These are phyloP conservation scores for Magnaporthiopsis rhizophila DNA, from an alignment of 2,329 filamentous ascomycete genomes.

Conservation along the genomic window DNA sequence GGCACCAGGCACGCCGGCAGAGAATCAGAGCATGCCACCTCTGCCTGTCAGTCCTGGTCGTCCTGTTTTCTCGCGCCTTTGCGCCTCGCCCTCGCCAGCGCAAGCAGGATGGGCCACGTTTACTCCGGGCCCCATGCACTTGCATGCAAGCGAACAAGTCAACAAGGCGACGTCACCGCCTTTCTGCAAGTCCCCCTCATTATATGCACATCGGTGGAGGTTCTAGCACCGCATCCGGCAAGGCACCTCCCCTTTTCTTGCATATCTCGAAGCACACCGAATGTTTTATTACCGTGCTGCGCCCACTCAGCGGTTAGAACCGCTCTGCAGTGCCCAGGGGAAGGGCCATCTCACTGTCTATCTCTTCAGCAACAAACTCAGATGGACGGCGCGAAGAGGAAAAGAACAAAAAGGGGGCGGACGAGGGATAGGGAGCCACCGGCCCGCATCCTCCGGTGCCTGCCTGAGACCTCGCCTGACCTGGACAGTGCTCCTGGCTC, in stretches of 20 bases:
- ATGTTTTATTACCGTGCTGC: neutral
- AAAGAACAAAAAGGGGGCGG: neutral
- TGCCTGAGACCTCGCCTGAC: neutral
- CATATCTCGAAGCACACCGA: neutral
- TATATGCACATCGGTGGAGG: constrained; percentile 5
- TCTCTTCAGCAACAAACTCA: neutral
- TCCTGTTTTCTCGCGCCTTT: neutral
- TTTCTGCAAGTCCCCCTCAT: constrained; percentile 7
- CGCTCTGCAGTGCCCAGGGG: neutral
- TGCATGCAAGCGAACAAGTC: neutral
- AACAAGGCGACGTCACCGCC: constrained; percentile 4
- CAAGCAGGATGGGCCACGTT: neutral
- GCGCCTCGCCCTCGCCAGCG: neutral
- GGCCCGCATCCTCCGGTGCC: neutral
- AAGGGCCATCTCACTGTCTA: neutral
- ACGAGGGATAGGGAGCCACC: neutral
- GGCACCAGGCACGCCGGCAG: neutral
- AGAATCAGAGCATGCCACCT: constrained; percentile 1
- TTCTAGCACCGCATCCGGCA: neutral
- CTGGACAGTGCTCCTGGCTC: neutral
- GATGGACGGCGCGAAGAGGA: neutral
- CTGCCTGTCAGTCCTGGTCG: neutral
- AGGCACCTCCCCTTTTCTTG: neutral
- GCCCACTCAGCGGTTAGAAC: neutral
- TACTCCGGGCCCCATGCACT: neutral